Conservation (phyloP, 1,284 basidiomycete genomes). For the Stereum hirsutum region DNA sequence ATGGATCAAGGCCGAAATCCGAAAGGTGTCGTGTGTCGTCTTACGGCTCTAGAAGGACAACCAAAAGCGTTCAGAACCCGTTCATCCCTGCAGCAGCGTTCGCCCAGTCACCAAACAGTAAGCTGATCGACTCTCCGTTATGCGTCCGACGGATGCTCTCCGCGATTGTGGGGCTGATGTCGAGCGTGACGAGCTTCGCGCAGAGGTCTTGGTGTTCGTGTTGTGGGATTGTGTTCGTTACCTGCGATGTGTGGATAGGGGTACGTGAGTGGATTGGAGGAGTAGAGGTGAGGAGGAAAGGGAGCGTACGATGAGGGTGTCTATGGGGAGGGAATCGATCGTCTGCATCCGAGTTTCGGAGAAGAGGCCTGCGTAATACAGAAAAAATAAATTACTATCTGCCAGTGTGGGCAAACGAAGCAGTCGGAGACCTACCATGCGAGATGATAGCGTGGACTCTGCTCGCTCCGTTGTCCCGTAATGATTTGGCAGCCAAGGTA, state of each 20-base stretch:
- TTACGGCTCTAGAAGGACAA: too few species aligned
- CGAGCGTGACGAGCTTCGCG: slow-evolving; percentile 67
- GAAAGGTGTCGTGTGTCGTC: too few species aligned
- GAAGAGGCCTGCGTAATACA: slow-evolving; percentile 67
- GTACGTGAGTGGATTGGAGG: slow-evolving; percentile 2
- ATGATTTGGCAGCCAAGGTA: slow-evolving; percentile 74
- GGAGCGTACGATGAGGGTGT: slow-evolving; percentile 77
- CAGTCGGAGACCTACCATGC: slow-evolving; percentile 56
- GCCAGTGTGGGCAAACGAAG: slow-evolving; percentile 2
- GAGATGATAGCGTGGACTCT: slow-evolving; percentile 86
- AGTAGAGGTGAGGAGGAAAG: slow-evolving; percentile 1
- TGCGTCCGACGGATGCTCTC: slow-evolving; percentile 96
- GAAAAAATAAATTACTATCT: slow-evolving; percentile 3
- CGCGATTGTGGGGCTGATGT: slow-evolving; percentile 86
- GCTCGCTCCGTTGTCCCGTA: slow-evolving; percentile 84
- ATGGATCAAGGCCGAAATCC: not conserved
- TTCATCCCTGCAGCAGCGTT: slow-evolving; percentile 24
- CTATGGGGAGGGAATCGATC: slow-evolving; percentile 74
- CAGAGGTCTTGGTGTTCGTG: slow-evolving; percentile 42
- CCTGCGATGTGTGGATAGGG: slow-evolving; percentile 33
- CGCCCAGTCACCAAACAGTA: slow-evolving; percentile 75
- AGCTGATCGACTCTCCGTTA: slow-evolving; percentile 87
- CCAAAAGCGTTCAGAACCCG: slow-evolving; percentile 8
- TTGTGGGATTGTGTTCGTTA: slow-evolving; percentile 77
- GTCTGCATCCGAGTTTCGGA: slow-evolving; percentile 78